Percentiles rank a stretch among this genome's conserved stretches.
phyloP scores from a whole-genome alignment of 1,139 yeast species.

The Yamadazyma epiphylla region DNA sequence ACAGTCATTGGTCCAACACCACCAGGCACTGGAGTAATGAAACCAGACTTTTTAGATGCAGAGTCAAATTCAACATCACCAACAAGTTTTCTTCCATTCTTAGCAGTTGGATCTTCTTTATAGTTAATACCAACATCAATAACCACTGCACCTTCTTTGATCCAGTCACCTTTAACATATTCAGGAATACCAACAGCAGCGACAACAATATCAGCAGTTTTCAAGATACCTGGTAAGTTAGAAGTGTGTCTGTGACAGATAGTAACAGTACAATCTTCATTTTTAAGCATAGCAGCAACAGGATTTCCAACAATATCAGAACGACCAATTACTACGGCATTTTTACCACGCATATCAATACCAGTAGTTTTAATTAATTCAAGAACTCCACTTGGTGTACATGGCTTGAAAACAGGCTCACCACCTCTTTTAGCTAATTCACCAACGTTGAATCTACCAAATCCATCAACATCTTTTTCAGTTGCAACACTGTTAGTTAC shows the following conservation, averaged over 20 bases:
- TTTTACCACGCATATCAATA: slow-evolving; percentile 55
- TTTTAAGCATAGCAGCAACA: slow-evolving; percentile 66
- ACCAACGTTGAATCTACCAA: slow-evolving; percentile 71
- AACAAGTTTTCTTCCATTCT: slow-evolving; percentile 63
- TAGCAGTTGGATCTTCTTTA: slow-evolving; percentile 57
- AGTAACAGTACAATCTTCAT: slow-evolving; percentile 74
- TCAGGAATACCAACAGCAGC: slow-evolving; percentile 77
- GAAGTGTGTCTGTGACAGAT: slow-evolving; percentile 60
- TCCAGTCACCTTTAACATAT: slow-evolving; percentile 68
- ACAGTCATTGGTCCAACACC: slow-evolving; percentile 93
- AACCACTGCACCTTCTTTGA: slow-evolving; percentile 65
- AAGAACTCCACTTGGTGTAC: slow-evolving; percentile 78
- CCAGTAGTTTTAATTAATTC: slow-evolving; percentile 64
- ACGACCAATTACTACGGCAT: slow-evolving; percentile 76
- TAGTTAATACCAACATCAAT: slow-evolving; percentile 82
- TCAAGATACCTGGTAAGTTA: slow-evolving; percentile 50
- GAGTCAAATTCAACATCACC: slow-evolving; percentile 73
- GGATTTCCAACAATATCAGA: slow-evolving; percentile 85
- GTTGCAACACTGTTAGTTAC: slow-evolving; percentile 66
- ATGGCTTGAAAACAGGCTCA: slow-evolving; percentile 66
- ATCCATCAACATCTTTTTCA: slow-evolving; percentile 78
- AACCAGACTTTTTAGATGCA: slow-evolving; percentile 54
- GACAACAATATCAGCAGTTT: slow-evolving; percentile 65
- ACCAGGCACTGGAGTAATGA: slow-evolving; percentile 81
- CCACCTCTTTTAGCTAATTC: slow-evolving; percentile 74